A percentile compares a stretch with the other conserved stretches of the same genome.
Evolutionary conservation across 805 yeast genomes (phyloP).

Genomic region (Schwanniomyces occidentalis): DNA sequence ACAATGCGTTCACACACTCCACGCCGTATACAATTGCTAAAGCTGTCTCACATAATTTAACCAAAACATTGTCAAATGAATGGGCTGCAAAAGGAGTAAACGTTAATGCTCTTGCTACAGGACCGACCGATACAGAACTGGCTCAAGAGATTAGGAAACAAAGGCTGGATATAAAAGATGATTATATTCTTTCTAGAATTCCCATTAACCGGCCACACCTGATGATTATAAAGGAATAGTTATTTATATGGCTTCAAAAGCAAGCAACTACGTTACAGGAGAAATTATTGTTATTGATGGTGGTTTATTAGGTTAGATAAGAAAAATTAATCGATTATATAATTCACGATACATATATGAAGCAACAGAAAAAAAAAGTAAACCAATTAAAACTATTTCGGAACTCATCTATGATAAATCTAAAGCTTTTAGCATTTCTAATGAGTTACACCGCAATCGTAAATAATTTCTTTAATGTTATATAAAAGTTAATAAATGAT

Average conservation of each 20-base stretch:
- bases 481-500: no score
- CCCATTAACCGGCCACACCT: slow-evolving; percentile 48
- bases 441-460: no score
- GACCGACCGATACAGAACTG: slow-evolving; percentile 50
- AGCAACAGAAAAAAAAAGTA: neutral
- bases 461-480: no score
- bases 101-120: slow-evolving; percentile 53
- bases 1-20: slow-evolving; percentile 34
- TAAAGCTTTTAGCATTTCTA: no score
- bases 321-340: no score
- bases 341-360: neutral
- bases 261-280: slow-evolving; percentile 10
- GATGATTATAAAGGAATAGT: slow-evolving; percentile 48
- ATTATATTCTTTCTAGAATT: slow-evolving; percentile 34
- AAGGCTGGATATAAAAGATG: slow-evolving; percentile 4
- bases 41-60: slow-evolving; percentile 34
- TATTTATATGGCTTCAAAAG: slow-evolving; percentile 24
- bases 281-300: slow-evolving; percentile 12
- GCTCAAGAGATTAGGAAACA: slow-evolving; percentile 26
- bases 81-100: slow-evolving; percentile 45
- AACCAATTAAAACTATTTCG: no score
- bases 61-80: slow-evolving; percentile 41
- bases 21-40: slow-evolving; percentile 45
- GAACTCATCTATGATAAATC: no score
- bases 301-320: slow-evolving; percentile 37